Evolutionary conservation across 179 eudicot species (phyloP).

Genomic region (Silene noctiflora): DNA sequence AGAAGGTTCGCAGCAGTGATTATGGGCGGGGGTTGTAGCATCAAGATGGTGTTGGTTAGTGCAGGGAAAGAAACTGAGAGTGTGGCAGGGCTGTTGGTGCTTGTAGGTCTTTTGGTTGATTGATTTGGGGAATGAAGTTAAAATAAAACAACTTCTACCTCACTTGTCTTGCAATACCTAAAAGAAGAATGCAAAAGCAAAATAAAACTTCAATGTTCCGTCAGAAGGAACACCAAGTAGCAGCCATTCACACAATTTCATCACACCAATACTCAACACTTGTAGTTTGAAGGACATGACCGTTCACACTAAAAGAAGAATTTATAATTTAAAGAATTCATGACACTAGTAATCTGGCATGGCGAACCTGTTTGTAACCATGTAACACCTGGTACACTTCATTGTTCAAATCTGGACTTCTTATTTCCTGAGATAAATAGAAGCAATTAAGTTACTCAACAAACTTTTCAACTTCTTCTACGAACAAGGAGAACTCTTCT

Average conservation of each 20-base stretch:
- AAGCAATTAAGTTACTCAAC: constrained; percentile 11
- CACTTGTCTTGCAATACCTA: no score
- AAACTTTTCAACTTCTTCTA: not conserved
- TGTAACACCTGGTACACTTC: constrained; percentile 83
- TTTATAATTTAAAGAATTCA: not conserved
- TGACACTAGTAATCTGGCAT: not conserved
- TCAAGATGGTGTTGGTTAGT: no score
- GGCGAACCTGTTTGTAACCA: constrained; percentile 88
- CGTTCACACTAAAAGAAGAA: not conserved
- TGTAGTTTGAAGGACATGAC: not conserved
- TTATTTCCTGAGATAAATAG: constrained; percentile 63
- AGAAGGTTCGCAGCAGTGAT: no score
- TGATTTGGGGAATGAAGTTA: no score
- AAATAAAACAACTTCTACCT: no score
- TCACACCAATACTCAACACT: not conserved
- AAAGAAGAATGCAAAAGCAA: no score
- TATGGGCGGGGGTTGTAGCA: no score
- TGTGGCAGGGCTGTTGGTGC: no score
- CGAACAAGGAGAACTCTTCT: constrained; percentile 22
- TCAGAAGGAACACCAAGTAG: not conserved
- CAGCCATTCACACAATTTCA: not conserved
- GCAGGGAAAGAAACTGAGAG: no score
- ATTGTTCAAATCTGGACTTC: constrained; percentile 75
- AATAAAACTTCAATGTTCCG: no score
- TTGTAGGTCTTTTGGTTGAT: no score